These are phyloP conservation scores for Pyronema domesticum DNA, from an alignment of 495 filamentous ascomycete species.

Conservation along the genomic window DNA sequence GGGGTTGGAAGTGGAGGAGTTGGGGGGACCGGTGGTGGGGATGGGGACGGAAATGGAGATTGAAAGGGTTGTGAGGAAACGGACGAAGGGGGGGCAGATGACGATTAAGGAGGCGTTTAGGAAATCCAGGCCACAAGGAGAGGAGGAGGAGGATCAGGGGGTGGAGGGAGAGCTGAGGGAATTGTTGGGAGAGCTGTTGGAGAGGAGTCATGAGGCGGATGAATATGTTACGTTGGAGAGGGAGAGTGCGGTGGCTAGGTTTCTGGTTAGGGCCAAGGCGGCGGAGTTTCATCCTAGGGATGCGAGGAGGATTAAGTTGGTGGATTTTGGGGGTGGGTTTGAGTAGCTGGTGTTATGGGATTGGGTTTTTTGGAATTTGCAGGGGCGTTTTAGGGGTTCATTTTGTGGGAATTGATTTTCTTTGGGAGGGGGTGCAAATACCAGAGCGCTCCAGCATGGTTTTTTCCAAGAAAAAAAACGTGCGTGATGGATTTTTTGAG, in stretches of 20 bases:
- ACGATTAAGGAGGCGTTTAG: conserved; percentile 53
- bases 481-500: too few species aligned
- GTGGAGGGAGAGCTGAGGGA: conserved; percentile 41
- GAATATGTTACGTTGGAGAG: conserved; percentile 51
- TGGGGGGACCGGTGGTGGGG: conserved; percentile 75
- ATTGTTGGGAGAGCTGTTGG: conserved; percentile 35
- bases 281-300: conserved; percentile 77
- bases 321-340: conserved; percentile 69
- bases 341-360: conserved; percentile 23
- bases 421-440: too few species aligned
- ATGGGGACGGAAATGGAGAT: conserved; percentile 25
- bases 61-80: conserved; percentile 32
- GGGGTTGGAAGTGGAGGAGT: conserved; percentile 39
- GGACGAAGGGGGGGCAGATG: conserved; percentile 45
- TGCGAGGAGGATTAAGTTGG: conserved; percentile 51
- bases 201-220: conserved; percentile 27
- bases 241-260: conserved; percentile 67
- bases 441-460: too few species aligned
- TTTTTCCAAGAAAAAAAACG: too few species aligned
- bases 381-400: too few species aligned
- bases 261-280: conserved; percentile 66
- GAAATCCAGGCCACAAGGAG: conserved; percentile 24
- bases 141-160: conserved; percentile 46
- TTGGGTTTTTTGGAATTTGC: too few species aligned
- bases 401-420: too few species aligned